Evolutionary conservation across 495 filamentous ascomycete genomes (phyloP).

Genomic region (Bathelium albidoporum): DNA sequence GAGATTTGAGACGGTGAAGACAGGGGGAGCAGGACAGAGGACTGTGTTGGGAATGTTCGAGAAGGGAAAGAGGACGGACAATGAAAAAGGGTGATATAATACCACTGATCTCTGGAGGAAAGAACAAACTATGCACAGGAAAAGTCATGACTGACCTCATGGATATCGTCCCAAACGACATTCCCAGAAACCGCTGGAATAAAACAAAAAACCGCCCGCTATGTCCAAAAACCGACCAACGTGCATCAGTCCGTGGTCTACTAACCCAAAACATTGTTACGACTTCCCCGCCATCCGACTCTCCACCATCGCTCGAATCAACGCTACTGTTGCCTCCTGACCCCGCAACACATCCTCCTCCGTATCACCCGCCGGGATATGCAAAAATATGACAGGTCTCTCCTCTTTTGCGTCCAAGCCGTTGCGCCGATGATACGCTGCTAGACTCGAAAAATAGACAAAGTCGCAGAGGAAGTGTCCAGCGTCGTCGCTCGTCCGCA

Average conservation of each 20-base stretch:
- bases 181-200: neutral
- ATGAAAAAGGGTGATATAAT: neutral
- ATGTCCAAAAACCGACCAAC: no score
- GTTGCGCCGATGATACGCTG: constrained; percentile 36
- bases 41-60: constrained; percentile 49
- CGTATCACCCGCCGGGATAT: constrained; percentile 56
- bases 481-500: constrained; percentile 61
- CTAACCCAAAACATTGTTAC: no score
- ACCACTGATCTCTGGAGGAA: no score
- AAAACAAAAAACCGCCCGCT: neutral
- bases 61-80: constrained; percentile 8
- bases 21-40: constrained; percentile 50
- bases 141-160: no score
- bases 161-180: no score
- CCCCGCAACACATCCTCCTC: constrained; percentile 49
- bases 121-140: no score
- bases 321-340: constrained; percentile 49
- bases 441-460: constrained; percentile 69
- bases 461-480: constrained; percentile 81
- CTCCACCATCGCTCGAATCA: constrained; percentile 58
- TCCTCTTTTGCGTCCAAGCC: constrained; percentile 33
- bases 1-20: constrained; percentile 50
- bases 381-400: constrained; percentile 61
- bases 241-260: no score
- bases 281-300: constrained; percentile 21